Percentiles rank a stretch among this genome's conserved stretches.
Evolutionary conservation across 148 eudicot genomes (phyloP).

Genomic region (Vaccinium myrtillus): DNA sequence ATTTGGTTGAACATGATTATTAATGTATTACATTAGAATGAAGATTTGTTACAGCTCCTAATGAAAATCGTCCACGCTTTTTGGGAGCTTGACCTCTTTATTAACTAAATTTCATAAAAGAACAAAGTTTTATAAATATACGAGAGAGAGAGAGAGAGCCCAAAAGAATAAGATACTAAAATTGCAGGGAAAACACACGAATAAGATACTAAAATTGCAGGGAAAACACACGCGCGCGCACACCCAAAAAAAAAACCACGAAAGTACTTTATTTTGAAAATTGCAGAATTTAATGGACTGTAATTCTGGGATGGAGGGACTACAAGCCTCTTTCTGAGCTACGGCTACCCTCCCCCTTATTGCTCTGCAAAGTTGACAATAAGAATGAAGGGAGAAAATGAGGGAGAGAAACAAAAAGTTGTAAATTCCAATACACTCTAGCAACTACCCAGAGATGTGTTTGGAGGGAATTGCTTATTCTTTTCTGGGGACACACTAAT

Average conservation of each 20-base stretch:
- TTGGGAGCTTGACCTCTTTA: neutral
- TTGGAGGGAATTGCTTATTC: neutral
- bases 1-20: too few relatives aligned
- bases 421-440: neutral
- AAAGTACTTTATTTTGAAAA: too few relatives aligned
- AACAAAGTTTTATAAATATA: neutral
- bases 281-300: too few relatives aligned
- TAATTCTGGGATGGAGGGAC: too few relatives aligned
- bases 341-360: too few relatives aligned
- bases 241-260: too few relatives aligned
- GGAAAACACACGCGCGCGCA: too few relatives aligned
- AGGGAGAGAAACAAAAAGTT: neutral
- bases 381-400: neutral
- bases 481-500: neutral
- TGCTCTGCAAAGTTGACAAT: neutral
- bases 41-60: too few relatives aligned
- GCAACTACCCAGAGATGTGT: neutral
- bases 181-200: neutral
- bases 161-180: neutral
- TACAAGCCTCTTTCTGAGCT: too few relatives aligned
- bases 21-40: too few relatives aligned
- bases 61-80: neutral
- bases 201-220: neutral
- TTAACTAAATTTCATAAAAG: neutral
- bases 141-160: neutral